These are phyloP conservation scores for Aegilops bicornis DNA, from an alignment of 176 grass and related monocot genomes.

Conservation along the genomic window DNA sequence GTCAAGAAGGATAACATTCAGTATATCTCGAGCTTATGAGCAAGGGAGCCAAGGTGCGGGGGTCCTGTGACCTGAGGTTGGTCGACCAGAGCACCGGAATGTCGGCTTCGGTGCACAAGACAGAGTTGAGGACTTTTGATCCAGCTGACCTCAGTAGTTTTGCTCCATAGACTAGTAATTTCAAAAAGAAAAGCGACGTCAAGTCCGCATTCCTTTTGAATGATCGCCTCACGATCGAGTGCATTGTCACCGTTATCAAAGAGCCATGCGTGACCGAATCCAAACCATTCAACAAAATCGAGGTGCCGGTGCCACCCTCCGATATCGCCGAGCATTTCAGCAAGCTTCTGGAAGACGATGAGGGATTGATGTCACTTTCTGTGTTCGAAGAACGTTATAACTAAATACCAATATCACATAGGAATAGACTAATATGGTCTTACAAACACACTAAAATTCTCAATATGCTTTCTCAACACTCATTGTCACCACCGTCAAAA, in stretches of 20 bases:
- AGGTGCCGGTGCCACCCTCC: background rate
- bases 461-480: no score
- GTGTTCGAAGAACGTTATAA: background rate
- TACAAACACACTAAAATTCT: no score
- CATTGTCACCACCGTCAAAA: no score
- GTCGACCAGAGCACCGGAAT: background rate
- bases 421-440: no score
- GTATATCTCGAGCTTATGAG: background rate
- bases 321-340: background rate
- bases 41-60: background rate
- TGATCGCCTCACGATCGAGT: slow-evolving; percentile 18
- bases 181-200: background rate
- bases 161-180: background rate
- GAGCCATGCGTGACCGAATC: background rate
- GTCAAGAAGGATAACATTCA: background rate
- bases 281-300: background rate
- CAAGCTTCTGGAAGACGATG: background rate
- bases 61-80: background rate
- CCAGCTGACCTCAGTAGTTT: no score
- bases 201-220: background rate
- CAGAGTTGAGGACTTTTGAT: background rate
- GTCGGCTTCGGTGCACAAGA: background rate
- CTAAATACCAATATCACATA: no score
- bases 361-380: slow-evolving; percentile 25
- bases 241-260: background rate